phyloP scores from a whole-genome alignment of 1,284 basidiomycete genomes.

The Moniliella sp. region DNA sequence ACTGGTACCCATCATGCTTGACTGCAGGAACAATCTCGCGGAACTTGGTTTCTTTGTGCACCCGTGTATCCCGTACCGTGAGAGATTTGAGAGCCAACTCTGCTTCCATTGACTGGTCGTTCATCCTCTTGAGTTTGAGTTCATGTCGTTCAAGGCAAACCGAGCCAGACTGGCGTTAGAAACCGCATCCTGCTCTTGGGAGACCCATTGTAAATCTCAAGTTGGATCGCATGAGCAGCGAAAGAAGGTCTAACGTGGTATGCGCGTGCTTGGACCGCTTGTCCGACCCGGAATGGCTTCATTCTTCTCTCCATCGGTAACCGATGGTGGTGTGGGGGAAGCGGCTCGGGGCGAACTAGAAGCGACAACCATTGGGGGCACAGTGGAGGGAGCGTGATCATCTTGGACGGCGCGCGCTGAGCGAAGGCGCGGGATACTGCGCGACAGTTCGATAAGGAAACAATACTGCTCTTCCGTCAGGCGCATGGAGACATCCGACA shows the following conservation, averaged over 20 bases:
- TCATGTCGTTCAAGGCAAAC: constrained; percentile 64
- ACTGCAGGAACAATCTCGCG: constrained; percentile 85
- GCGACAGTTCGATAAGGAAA: constrained; percentile 50
- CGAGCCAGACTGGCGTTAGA: constrained; percentile 58
- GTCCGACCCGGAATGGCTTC: too few relatives aligned
- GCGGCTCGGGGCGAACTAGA: too few relatives aligned
- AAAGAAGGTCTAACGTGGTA: constrained; percentile 56
- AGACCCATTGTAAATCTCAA: constrained; percentile 67
- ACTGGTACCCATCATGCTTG: constrained; percentile 68
- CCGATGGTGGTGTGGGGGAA: too few relatives aligned
- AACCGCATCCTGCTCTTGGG: constrained; percentile 47
- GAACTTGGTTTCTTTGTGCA: constrained; percentile 56
- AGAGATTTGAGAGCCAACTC: constrained; percentile 73
- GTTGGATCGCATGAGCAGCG: constrained; percentile 50
- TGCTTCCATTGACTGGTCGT: constrained; percentile 61
- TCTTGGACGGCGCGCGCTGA: constrained; percentile 39
- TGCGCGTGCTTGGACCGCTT: too few relatives aligned
- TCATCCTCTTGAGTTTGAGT: constrained; percentile 61
- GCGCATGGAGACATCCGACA: constrained; percentile 73
- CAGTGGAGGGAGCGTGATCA: too few relatives aligned
- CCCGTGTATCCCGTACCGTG: constrained; percentile 68
- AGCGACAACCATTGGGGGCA: too few relatives aligned
- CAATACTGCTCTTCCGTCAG: constrained; percentile 77
- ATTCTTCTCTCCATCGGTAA: too few relatives aligned
- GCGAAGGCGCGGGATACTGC: constrained; percentile 52